Evolutionary conservation across 768 basidiomycete genomes (phyloP).

Genomic region (Piloderma croceum): DNA sequence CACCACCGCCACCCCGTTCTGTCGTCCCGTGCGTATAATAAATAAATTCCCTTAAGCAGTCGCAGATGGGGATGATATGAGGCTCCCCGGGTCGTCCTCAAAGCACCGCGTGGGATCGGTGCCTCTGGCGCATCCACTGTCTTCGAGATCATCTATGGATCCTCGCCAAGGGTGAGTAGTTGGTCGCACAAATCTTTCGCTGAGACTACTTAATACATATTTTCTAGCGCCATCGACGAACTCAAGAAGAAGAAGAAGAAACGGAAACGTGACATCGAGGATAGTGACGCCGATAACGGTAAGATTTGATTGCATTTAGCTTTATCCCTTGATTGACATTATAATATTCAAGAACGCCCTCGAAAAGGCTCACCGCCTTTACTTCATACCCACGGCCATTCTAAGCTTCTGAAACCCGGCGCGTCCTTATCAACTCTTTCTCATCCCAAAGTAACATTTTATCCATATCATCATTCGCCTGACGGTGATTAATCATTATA

Average conservation of each 20-base stretch:
- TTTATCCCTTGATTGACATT: too few species aligned
- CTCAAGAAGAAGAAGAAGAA: conserved; percentile 80
- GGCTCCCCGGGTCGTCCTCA: conserved; percentile 28
- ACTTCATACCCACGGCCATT: conserved; percentile 29
- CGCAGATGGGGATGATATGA: conserved; percentile 47
- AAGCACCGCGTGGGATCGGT: conserved; percentile 47
- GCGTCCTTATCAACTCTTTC: conserved; percentile 44
- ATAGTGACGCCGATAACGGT: conserved; percentile 68
- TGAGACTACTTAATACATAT: conserved; percentile 9
- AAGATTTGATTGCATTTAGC: too few species aligned
- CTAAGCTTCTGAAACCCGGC: conserved; percentile 33
- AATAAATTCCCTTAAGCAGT: too few species aligned
- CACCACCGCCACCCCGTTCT: too few species aligned
- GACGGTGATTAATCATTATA: neutral
- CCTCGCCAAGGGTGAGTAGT: conserved; percentile 54
- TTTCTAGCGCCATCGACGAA: conserved; percentile 38
- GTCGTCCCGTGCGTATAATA: too few species aligned
- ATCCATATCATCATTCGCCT: neutral
- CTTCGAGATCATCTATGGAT: conserved; percentile 51
- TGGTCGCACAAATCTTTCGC: too few species aligned
- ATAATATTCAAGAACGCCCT: too few species aligned
- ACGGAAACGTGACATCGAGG: conserved; percentile 69
- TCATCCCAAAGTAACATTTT: conserved; percentile 44
- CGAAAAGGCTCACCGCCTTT: conserved; percentile 57
- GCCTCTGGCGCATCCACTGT: conserved; percentile 41